Evolutionary conservation across 148 eudicot genomes (phyloP), one percentile per base, ranked within the genome.

Genomic region (Vaccinium corymbosum): DNA sequence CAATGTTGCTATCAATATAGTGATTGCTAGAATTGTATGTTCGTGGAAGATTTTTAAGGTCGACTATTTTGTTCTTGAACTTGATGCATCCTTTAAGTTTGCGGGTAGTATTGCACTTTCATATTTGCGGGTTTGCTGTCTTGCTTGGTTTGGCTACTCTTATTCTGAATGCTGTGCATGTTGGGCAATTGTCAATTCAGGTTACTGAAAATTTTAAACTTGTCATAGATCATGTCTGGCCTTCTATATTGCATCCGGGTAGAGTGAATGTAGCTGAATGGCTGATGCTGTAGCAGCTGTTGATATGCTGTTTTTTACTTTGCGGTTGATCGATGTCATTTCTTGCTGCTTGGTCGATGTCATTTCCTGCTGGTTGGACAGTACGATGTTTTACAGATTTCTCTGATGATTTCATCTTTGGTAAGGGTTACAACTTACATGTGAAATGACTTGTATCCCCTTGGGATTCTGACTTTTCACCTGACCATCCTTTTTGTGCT

Each of bases 301-400:
- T 88, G 88, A 83, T 68, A 27, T 90, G 91, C 88, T 86, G 91
- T 64, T 86, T 56, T 85, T 82, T 74, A 82, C 74, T 83, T 83
- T 66, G 90, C 88, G 49, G 88, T 84, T 72, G 85, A 82, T 85
- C 81, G 86, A 53, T 81, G 61, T 84, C 19, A 78, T 85, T 59
- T 83, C 80, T 85, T 86, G 91, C 84, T 81, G 88, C 86, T 89
- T 85, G 82, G 27, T 61, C 12, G 68, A 61, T 61, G 68, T 61
- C 4, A n/a, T 61, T 61, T 61, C 68, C 22, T 64, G 68, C 25
- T n/a, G 32, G 29, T 64, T 64, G 29, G 70, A 64, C 76, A 78
- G 38, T 73, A 13, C 76, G 50, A 64, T 80, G 79, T 82, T 22
- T 79, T 66, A 59, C 83, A 49, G 64, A 72, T 80, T 50, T 53